Evolutionary conservation across 306 rosid species (phyloP), one percentile per base, ranked within the genome.

Genomic region (Cicer arietinum): DNA sequence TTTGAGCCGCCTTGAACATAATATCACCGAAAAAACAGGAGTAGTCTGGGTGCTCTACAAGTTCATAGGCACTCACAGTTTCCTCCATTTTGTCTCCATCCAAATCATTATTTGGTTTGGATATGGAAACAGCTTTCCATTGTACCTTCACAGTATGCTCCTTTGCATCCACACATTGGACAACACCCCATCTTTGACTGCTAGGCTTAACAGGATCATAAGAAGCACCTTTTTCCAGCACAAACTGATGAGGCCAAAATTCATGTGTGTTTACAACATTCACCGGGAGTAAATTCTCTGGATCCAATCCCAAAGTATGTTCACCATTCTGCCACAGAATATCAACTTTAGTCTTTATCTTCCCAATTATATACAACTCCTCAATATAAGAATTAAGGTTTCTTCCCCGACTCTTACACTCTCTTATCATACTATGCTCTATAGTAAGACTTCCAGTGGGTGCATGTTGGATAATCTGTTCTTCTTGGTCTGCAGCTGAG

Each of bases 171-270:
- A 90, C 84, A 76, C 84, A 77, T 81, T 56, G 88, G 75, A 92
- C 98, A 71, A 95, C 96, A 81, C 98, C 99, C 97, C 96, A 95
- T 84, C 84, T 89, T 82, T 84, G 91, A 73, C 81, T 77, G 64
- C 79, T 80, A 76, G 82, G 67, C 73, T 78, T 67, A 59, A 68
- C 80, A 51, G 80, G 87, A 86, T 88, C 91, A 80, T 90, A 88
- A 74, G 81, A 86, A 79, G 86, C 77, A 51, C 90, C 89, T 80
- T 88, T 90, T 84, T 90, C 98, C 63, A 78, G 77, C 57, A 95
- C 98, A 77, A 88, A 86, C 75, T 95, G 98, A 65, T 89, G 86
- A 79, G 99, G 99, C 90, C 91, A 95, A 86, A 92, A 95, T 48
- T 95, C 99, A 67, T 89, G 90, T 10, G 81, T 81, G 77, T 92